These are phyloP conservation scores for Punctularia strigosozonata DNA, from an alignment of 768 basidiomycete genomes.

Conservation along the genomic window DNA sequence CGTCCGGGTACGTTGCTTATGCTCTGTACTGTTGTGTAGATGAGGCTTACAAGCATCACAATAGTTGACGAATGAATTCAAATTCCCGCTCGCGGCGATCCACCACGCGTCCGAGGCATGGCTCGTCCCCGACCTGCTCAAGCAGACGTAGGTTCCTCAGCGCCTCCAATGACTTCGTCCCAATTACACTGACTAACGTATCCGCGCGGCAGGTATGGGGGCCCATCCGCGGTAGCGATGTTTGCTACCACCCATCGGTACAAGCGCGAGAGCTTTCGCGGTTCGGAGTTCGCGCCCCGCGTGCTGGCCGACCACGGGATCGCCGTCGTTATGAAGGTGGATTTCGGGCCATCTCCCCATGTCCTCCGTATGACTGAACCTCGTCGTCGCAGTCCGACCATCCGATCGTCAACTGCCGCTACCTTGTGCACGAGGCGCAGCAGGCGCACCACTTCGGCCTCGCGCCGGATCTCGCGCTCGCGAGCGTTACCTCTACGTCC, in stretches of 20 bases:
- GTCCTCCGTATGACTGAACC: not conserved
- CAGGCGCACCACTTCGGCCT: conserved; percentile 78
- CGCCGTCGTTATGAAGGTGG: conserved; percentile 64
- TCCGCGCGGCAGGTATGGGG: conserved; percentile 32
- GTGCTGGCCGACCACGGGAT: conserved; percentile 60
- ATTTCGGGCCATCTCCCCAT: not conserved
- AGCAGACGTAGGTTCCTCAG: conserved; percentile 39
- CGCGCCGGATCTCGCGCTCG: conserved; percentile 53
- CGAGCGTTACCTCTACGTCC: conserved; percentile 63
- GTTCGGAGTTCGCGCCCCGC: conserved; percentile 70
- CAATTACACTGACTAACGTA: not conserved
- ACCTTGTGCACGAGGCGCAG: conserved; percentile 75
- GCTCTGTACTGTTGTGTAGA: not conserved
- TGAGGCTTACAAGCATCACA: not conserved
- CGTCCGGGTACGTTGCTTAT: conserved; percentile 41
- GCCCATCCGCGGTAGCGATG: conserved; percentile 65
- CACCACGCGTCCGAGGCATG: conserved; percentile 79
- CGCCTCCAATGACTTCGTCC: not conserved
- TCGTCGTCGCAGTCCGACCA: conserved; percentile 44
- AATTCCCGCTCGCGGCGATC: conserved; percentile 66
- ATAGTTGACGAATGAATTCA: conserved; percentile 75
- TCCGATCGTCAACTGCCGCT: conserved; percentile 54
- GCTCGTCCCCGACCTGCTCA: conserved; percentile 68
- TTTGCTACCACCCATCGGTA: conserved; percentile 52
- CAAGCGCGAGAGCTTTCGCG: conserved; percentile 75